These are phyloP conservation scores for Dendrobium nobile DNA, from an alignment of 106 monocot genomes.

Conservation along the genomic window DNA sequence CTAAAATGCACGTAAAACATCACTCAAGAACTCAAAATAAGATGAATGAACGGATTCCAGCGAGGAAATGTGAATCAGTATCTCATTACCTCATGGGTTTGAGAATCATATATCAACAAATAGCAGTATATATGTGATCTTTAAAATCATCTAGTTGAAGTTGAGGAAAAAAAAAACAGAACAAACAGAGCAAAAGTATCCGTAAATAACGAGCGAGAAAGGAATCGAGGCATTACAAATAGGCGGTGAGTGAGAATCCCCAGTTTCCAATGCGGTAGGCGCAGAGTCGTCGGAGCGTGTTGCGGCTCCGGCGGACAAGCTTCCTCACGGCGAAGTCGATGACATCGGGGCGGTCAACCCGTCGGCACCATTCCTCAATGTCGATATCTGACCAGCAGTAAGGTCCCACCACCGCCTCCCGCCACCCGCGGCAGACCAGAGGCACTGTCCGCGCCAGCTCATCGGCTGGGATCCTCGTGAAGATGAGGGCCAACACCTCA, in stretches of 20 bases:
- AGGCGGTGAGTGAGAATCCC: slow-evolving; percentile 16
- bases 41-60: too few species aligned
- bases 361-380: slow-evolving; percentile 38
- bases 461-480: slow-evolving; percentile 22
- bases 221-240: background rate
- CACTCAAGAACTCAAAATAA: too few species aligned
- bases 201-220: background rate
- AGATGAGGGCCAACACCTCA: slow-evolving; percentile 26
- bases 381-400: slow-evolving; percentile 38
- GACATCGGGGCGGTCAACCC: slow-evolving; percentile 22
- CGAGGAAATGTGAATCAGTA: background rate
- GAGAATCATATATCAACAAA: too few species aligned
- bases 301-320: slow-evolving; percentile 20
- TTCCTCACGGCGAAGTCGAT: slow-evolving; percentile 23
- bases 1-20: too few species aligned
- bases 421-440: slow-evolving; percentile 46
- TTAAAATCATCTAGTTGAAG: too few species aligned
- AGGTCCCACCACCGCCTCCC: slow-evolving; percentile 25
- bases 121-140: too few species aligned
- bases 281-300: slow-evolving; percentile 26
- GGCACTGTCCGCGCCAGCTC: slow-evolving; percentile 20
- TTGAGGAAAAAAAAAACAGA: too few species aligned
- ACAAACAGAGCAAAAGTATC: too few species aligned
- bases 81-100: background rate
- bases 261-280: slow-evolving; percentile 31